Evolutionary conservation across 495 filamentous ascomycete species (phyloP), one percentile per base, ranked within the genome.

Genomic region (Peziza echinospora): DNA sequence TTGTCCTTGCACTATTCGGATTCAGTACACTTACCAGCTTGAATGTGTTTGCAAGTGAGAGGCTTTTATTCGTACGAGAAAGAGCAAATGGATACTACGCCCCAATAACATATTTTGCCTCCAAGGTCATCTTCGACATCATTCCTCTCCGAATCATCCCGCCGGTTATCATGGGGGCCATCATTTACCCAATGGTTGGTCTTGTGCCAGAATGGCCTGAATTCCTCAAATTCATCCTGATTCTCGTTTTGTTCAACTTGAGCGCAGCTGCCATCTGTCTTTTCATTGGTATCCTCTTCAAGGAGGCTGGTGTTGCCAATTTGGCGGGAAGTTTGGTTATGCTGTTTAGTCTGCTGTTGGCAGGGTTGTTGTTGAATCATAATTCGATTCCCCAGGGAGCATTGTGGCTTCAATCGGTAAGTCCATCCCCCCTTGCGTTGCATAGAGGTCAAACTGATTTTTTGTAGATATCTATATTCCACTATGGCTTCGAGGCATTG

Each of bases 151-250:
- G 89, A 16, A 79, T 99, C 47, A 81, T 99, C 48, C 89, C 89
- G 24, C 91, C 89, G 2, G 81, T 96, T 53, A 80, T 99, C 47
- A 86, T 96, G 71, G 91, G 89, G n/a, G 69, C 80, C 6, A 93
- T 99, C 51, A 72, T 99, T 21, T 99, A 99, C 62, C 89, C 89
- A 1, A 99, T 99, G 91, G 83, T 86, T 0, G 89, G 89, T n/a
- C 68, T 99, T 7, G 78, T 86, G 30, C 70, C 87, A 3, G 77
- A 82, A 43, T 78, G 75, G 66, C 70, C 74, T 9, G 76, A 91
- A 54, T 99, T 99, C 61, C 69, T 89, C 53, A 81, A 80, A 47
- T 99, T 94, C 57, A 72, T 96, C 54, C 68, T 96, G 6, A 80
- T 94, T 22, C 66, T 99, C 26, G 80, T 94, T 3, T 74, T 99